phyloP scores from a whole-genome alignment of 163 green algal genomes.

The Chlamydomonas reinhardtii region DNA sequence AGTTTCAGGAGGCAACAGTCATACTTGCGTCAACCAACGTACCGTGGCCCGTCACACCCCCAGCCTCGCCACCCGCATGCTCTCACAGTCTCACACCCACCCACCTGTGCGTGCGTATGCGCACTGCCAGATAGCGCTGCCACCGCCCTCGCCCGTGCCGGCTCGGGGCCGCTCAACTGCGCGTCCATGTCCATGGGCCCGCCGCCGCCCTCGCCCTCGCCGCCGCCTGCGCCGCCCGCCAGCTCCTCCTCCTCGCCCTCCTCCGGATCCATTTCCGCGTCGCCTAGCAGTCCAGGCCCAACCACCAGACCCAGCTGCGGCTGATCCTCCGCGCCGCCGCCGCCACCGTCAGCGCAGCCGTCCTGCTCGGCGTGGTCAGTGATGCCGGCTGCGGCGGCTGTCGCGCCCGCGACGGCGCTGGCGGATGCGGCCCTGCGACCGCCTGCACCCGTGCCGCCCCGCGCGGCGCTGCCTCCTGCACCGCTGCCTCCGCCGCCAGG shows the following conservation, averaged over 20 bases:
- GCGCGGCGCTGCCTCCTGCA: too few species aligned
- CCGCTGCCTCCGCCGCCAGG: too few species aligned
- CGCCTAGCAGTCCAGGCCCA: not conserved
- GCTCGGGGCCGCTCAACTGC: conserved; percentile 17
- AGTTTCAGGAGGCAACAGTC: not conserved
- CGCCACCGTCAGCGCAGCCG: not conserved
- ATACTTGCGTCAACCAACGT: too few species aligned
- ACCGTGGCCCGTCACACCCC: too few species aligned
- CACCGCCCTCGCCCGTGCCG: not conserved
- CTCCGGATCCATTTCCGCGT: not conserved
- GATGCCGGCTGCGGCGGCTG: not conserved
- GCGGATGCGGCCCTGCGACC: not conserved
- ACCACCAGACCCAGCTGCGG: too few species aligned
- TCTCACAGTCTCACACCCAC: too few species aligned
- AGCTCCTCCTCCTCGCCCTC: conserved; percentile 1
- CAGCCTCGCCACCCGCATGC: too few species aligned
- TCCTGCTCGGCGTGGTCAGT: too few species aligned
- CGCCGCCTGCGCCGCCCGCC: not conserved
- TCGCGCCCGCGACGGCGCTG: not conserved
- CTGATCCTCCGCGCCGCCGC: not conserved
- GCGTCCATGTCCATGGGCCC: conserved; percentile 2
- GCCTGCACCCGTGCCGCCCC: too few species aligned
- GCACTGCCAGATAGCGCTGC: conserved; percentile 30
- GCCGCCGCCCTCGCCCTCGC: not conserved
- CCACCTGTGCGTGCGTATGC: not conserved